Evolutionary conservation across 176 grass and related monocot species (phyloP).

Genomic region (Metroxylon sagu): DNA sequence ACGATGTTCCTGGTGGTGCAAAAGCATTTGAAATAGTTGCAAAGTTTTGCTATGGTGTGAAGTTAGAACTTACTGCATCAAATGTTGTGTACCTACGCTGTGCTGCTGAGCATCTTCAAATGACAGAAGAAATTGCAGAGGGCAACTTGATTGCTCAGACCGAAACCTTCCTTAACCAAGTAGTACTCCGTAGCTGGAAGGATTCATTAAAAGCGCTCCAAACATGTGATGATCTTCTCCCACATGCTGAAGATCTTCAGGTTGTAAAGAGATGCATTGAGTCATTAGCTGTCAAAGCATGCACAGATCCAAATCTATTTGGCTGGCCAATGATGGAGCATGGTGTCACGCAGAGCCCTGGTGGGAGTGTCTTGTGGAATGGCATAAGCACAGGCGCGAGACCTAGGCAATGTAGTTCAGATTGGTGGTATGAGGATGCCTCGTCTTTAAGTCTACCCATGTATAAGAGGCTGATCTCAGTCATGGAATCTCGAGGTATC

Average conservation of each 20-base stretch:
- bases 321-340: conserved; percentile 14
- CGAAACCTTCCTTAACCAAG: conserved; percentile 10
- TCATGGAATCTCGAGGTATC: conserved; percentile 7
- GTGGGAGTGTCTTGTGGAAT: conserved; percentile 13
- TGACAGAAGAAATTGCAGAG: conserved; percentile 17
- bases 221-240: conserved; percentile 13
- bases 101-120: conserved; percentile 11
- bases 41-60: conserved; percentile 11
- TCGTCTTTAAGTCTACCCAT: conserved; percentile 5
- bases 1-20: conserved; percentile 12
- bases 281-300: conserved; percentile 5
- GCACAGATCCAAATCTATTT: conserved; percentile 10
- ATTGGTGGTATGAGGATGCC: conserved; percentile 18
- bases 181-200: conserved; percentile 10
- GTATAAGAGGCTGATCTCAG: conserved; percentile 12
- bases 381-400: conserved; percentile 10
- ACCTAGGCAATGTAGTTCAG: background rate
- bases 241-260: conserved; percentile 3
- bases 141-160: conserved; percentile 14
- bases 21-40: conserved; percentile 8
- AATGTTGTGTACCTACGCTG: conserved; percentile 3
- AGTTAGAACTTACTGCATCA: conserved; percentile 11
- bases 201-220: conserved; percentile 6
- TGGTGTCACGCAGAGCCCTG: conserved; percentile 6
- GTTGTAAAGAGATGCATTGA: conserved; percentile 5